phyloP scores from a whole-genome alignment of 1,284 basidiomycete genomes.

The Xerocomus minutiporus region DNA sequence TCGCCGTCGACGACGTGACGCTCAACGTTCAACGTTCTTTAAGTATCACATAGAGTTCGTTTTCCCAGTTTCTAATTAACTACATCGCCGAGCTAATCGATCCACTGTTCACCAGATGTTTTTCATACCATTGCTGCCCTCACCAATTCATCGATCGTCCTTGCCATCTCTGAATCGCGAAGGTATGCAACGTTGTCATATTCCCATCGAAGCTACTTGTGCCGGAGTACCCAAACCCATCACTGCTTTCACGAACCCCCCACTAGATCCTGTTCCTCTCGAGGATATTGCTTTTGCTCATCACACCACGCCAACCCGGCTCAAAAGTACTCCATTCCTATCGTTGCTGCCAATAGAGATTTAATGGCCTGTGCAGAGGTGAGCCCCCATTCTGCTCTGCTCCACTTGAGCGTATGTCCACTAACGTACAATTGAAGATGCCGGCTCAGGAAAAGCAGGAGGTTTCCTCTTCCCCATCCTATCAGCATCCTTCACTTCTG shows the following conservation, averaged over 20 bases:
- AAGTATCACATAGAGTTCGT: no score
- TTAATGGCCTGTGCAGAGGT: conserved; percentile 99
- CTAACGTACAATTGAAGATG: conserved; percentile 53
- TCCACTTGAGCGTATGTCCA: neutral
- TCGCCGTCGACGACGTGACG: no score
- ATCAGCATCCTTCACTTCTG: conserved; percentile 85
- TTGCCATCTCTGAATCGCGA: no score
- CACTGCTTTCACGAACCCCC: conserved; percentile 81
- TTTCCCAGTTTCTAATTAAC: no score
- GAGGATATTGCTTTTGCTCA: conserved; percentile 93
- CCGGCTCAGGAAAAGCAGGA: conserved; percentile 96
- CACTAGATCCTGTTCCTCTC: conserved; percentile 88
- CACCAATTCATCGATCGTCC: no score
- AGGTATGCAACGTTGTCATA: no score
- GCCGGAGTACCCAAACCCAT: conserved; percentile 93
- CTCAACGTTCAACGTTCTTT: no score
- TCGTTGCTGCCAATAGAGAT: conserved; percentile 72
- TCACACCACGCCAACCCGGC: conserved; percentile 95
- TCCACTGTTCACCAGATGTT: no score
- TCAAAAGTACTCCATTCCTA: conserved; percentile 58
- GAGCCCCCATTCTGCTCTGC: conserved; percentile 22
- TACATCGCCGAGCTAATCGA: no score
- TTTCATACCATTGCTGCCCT: no score
- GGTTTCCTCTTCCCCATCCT: conserved; percentile 99
- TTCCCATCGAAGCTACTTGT: conserved; percentile 95